Evolutionary conservation across 192 early-diverging fungal species (phyloP).

Genomic region (Jimgerdemannia lactiflua): DNA sequence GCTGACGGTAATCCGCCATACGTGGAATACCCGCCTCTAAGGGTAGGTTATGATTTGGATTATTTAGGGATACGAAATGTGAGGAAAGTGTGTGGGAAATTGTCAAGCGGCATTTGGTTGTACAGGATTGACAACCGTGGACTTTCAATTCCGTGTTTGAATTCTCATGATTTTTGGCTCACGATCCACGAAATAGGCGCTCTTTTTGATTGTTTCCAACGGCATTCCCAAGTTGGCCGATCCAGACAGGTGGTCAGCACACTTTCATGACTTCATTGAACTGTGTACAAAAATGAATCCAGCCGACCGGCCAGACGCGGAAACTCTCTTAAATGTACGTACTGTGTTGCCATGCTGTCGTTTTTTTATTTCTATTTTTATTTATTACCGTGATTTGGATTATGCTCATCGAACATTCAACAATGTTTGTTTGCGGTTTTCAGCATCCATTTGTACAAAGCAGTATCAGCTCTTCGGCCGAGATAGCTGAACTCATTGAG

Average conservation of each 20-base stretch:
- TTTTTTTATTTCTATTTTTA: background rate
- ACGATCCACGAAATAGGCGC: slow-evolving; percentile 42
- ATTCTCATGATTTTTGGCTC: background rate
- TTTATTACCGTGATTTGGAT: background rate
- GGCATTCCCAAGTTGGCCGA: slow-evolving; percentile 83
- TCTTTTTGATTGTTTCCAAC: slow-evolving; percentile 88
- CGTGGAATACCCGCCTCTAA: slow-evolving; percentile 77
- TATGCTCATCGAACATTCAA: slow-evolving; percentile 55
- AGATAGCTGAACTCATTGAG: slow-evolving; percentile 39
- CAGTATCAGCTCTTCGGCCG: slow-evolving; percentile 56
- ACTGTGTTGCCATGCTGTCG: background rate
- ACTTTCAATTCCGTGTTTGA: background rate
- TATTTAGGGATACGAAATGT: too few species aligned
- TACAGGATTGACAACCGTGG: too few species aligned
- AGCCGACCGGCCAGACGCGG: slow-evolving; percentile 65
- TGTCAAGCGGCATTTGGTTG: too few species aligned
- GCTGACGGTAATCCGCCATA: slow-evolving; percentile 95
- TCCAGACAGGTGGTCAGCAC: slow-evolving; percentile 66
- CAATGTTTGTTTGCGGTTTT: slow-evolving; percentile 24
- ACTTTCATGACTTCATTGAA: slow-evolving; percentile 80
- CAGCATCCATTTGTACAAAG: slow-evolving; percentile 56
- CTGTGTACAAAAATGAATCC: slow-evolving; percentile 70
- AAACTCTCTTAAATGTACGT: slow-evolving; percentile 61
- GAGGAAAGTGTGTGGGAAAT: too few species aligned
- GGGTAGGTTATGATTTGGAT: slow-evolving; percentile 23